Evolutionary conservation across 202 grass and related monocot genomes (phyloP), one percentile per base, ranked within the genome.

Genomic region (Carex arenaria): DNA sequence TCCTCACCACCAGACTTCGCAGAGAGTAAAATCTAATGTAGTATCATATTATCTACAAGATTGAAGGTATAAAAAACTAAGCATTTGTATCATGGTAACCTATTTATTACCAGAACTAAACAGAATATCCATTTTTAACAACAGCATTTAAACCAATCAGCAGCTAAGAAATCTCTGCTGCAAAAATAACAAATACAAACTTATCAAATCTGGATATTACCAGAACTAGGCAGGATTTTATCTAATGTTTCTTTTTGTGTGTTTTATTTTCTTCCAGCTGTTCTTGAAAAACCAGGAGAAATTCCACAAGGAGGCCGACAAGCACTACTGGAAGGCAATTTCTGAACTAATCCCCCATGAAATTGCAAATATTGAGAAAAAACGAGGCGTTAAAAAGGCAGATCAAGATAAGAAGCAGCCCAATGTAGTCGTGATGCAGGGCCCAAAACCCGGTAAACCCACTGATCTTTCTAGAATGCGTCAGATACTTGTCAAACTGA

Each of bases 311-410:
- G 80, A 94, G 34, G 88, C 89, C 20, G 90, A 90, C 56, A 76
- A 80, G 71, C 86, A 90, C 57, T 92, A 92, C 86, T 94, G 91
- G 91, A 90, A 90, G 82, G 89, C 88, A 57, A 92, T 97, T 60
- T 87, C 86, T 15, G 91, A 97, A 85, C 84, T 97, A 80, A 86
- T 97, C n/a, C 94, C 91, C 52, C 86, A 89, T 65, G 89, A 97
- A 81, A 90, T 97, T 78, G 82, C 68, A 60, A 82, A 75, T 66
- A 64, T 93, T 54, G 94, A 93, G 84, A 92, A 91, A 90, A 87
- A 80, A 64, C 55, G 89, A 51, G 89, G 89, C 45, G 38, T 40
- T 40, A 95, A 85, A 89, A 92, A 79, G 67, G 85, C 87, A 72
- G 67, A 91, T 11, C 45, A 49, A 57, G 73, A 82, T 51, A 85